Conservation (phyloP, 441 rosid species). For the Syzygium syzygioides region DNA sequence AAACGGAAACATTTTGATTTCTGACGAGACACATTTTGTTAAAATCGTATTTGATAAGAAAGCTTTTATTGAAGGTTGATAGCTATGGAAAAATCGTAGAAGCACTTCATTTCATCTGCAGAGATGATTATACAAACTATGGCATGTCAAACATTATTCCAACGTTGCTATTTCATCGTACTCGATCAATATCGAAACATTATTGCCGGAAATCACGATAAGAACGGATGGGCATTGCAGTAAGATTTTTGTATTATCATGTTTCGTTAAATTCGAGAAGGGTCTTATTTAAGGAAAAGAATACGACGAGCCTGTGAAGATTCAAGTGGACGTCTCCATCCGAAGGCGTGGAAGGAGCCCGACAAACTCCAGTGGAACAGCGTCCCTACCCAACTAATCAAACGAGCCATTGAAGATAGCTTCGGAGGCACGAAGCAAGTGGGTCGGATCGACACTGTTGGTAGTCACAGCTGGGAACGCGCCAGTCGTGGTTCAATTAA, state of each 20-base stretch:
- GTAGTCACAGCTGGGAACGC: neutral
- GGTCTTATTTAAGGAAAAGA: neutral
- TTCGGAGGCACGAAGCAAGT: neutral
- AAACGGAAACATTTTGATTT: neutral
- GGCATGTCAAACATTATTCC: neutral
- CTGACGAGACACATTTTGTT: neutral
- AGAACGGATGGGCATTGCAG: neutral
- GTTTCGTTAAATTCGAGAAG: neutral
- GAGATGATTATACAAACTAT: neutral
- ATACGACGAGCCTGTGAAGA: neutral
- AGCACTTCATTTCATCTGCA: neutral
- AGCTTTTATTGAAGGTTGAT: neutral
- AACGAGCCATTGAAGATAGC: neutral
- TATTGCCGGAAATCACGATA: neutral
- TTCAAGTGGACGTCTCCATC: neutral
- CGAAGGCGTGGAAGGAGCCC: neutral
- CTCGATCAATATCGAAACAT: neutral
- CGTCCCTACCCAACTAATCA: neutral
- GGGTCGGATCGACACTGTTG: neutral
- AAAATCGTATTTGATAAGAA: neutral
- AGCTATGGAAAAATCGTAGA: neutral
- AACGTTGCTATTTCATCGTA: neutral
- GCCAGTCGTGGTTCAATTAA: neutral
- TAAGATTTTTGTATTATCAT: neutral
- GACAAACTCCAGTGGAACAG: neutral